Evolutionary conservation across 2,329 filamentous ascomycete species (phyloP), one percentile per base, ranked within the genome.

Genomic region (Beauveria australis): DNA sequence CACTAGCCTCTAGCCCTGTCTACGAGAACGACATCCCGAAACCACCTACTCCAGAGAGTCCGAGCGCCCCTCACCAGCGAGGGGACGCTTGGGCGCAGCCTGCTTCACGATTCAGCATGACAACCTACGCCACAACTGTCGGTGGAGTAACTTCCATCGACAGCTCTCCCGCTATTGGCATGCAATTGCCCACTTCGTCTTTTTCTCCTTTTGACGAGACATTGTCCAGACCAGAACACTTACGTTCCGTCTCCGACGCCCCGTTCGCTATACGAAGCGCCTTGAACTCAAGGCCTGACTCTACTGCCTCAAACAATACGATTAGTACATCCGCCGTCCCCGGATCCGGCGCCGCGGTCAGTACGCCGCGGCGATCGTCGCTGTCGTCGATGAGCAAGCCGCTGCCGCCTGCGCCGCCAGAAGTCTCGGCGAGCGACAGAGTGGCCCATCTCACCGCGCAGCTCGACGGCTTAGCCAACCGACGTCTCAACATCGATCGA

Each of bases 401-500:
- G 7, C 79, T 89, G 0, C 84, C 85, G 37, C 79, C 78, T 26
- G 79, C 83, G 10, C 86, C 87, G 1, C 81, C 83, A 4, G 86
- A 89, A 70, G 71, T 79, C 22, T 67, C 81, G 5, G 78, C 83
- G 2, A 78, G 81, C 41, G 86, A 88, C 69, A 86, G 87, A 30
- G 83, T 93, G 18, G 80, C 84, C 10, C 79, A 81, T 63, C 79
- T 94, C 26, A 83, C 88, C 67, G 83, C 86, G 5, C 82, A 84
- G 67, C 81, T 89, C 33, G 79, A 85, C 47, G 80, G 82, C 53
- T 80, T 94, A 8, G 77, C 78, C 1, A 85, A 89, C 68, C 84
- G 89, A 49, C 84, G 87, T 59, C 78, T 81, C 63, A 93, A 92
- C 73, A 84, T 93, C 68, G 81, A 84, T 69, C 85, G 80, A 26